Percentiles rank a stretch among this genome's conserved stretches.
Evolutionary conservation across 2,329 filamentous ascomycete species (phyloP).

Genomic region (Phaeosphaeriaceae sp.): DNA sequence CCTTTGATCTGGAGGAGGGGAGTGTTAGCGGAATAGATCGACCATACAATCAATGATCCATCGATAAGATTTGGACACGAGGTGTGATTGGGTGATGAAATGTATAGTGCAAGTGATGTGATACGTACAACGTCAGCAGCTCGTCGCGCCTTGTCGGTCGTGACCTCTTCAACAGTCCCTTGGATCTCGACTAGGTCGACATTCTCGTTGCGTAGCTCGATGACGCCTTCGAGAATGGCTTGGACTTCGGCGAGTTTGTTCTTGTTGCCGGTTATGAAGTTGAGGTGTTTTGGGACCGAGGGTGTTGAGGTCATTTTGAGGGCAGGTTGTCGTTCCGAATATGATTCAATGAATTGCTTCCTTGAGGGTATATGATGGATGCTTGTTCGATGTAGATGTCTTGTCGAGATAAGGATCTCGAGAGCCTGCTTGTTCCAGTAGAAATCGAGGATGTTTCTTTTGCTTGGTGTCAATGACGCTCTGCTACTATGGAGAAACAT

Average conservation of each 20-base stretch:
- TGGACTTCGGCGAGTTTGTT: conserved; percentile 93
- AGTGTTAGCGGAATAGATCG: neutral
- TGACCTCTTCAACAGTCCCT: conserved; percentile 90
- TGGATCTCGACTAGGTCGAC: conserved; percentile 90
- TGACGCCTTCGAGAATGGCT: conserved; percentile 76
- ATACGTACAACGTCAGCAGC: conserved; percentile 76
- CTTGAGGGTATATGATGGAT: too few species aligned
- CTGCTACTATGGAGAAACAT: too few species aligned
- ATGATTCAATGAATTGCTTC: too few species aligned
- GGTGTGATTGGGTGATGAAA: neutral
- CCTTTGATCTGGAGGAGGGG: conserved; percentile 80
- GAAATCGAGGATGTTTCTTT: too few species aligned
- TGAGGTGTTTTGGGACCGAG: conserved; percentile 62
- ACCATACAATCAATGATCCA: too few species aligned
- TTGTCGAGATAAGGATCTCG: too few species aligned
- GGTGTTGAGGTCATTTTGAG: conserved; percentile 22
- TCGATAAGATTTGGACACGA: conserved; percentile 51
- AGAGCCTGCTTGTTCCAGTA: too few species aligned
- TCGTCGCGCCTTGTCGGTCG: conserved; percentile 81
- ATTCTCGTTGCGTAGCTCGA: conserved; percentile 75
- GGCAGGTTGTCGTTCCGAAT: neutral
- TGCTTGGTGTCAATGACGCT: too few species aligned
- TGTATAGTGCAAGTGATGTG: neutral
- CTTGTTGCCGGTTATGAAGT: conserved; percentile 96
- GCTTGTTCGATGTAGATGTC: too few species aligned